These are phyloP conservation scores for Lepiota brunneoincarnata DNA, from an alignment of 768 basidiomycete genomes.

Conservation along the genomic window DNA sequence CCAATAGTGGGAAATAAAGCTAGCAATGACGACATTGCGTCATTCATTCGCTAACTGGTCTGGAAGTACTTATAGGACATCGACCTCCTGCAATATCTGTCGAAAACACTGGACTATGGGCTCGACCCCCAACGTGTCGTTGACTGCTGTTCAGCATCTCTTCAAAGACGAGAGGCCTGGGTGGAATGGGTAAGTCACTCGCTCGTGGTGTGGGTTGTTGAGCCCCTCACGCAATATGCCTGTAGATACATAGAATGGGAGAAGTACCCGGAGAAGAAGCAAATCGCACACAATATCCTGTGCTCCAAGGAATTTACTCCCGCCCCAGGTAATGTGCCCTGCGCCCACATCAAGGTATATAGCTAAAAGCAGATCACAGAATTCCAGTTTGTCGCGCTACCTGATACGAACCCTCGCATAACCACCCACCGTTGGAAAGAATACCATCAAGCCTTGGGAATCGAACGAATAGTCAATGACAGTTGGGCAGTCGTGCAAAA, in stretches of 20 bases:
- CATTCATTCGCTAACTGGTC: no score
- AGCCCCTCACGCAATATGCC: neutral
- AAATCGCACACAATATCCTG: conserved; percentile 36
- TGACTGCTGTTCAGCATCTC: no score
- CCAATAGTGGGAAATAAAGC: no score
- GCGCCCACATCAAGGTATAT: neutral
- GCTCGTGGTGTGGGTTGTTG: neutral
- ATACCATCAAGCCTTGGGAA: conserved; percentile 49
- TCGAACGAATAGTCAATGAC: conserved; percentile 41
- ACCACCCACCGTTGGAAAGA: conserved; percentile 51
- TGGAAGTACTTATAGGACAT: no score
- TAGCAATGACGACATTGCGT: no score
- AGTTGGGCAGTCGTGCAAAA: conserved; percentile 51
- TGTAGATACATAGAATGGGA: conserved; percentile 49
- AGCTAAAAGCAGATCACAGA: conserved; percentile 22
- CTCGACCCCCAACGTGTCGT: no score
- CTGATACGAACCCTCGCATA: conserved; percentile 48
- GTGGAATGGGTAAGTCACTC: conserved; percentile 12
- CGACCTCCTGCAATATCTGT: no score
- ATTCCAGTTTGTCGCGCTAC: conserved; percentile 47
- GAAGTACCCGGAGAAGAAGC: conserved; percentile 41
- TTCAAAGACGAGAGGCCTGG: conserved; percentile 13
- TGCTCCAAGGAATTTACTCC: conserved; percentile 35
- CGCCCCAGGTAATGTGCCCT: conserved; percentile 32
- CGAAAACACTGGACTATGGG: no score